A percentile compares a stretch with the other conserved stretches of the same genome.
Evolutionary conservation across 2,329 filamentous ascomycete species (phyloP).

Genomic region (Westerdykella aurantiaca): DNA sequence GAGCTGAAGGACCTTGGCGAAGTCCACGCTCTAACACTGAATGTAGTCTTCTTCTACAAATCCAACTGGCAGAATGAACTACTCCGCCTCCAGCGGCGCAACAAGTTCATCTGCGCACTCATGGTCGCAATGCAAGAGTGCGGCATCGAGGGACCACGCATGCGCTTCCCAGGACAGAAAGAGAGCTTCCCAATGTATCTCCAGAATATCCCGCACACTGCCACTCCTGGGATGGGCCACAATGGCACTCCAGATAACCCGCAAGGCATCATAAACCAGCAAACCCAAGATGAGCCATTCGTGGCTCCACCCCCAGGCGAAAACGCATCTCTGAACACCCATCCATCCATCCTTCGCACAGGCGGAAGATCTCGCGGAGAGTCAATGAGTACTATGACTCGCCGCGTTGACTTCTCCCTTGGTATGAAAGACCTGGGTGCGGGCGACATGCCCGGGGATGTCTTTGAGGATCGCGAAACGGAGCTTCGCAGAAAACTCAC

Average conservation of each 20-base stretch:
- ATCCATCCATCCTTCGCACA: slow-evolving; percentile 53
- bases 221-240: slow-evolving; percentile 39
- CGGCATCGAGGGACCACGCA: slow-evolving; percentile 77
- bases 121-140: slow-evolving; percentile 80
- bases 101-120: slow-evolving; percentile 88
- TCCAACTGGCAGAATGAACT: slow-evolving; percentile 95
- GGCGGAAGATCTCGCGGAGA: slow-evolving; percentile 49
- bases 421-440: slow-evolving; percentile 58
- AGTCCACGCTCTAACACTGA: slow-evolving; percentile 79
- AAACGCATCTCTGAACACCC: slow-evolving; percentile 18
- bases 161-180: slow-evolving; percentile 64
- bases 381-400: slow-evolving; percentile 53
- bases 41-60: slow-evolving; percentile 97
- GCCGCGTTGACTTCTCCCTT: slow-evolving; percentile 65
- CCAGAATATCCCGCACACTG: slow-evolving; percentile 46
- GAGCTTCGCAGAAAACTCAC: slow-evolving; percentile 31
- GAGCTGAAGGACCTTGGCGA: slow-evolving; percentile 75
- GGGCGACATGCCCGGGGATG: slow-evolving; percentile 57
- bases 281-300: slow-evolving; percentile 40
- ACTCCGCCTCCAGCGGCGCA: slow-evolving; percentile 79
- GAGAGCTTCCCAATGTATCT: slow-evolving; percentile 63
- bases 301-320: slow-evolving; percentile 29
- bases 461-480: slow-evolving; percentile 53
- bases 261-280: slow-evolving; percentile 31
- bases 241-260: slow-evolving; percentile 44